Base-by-base conservation (phyloP, 805 yeast species). In the Nakazawaea ernobii region DNA sequence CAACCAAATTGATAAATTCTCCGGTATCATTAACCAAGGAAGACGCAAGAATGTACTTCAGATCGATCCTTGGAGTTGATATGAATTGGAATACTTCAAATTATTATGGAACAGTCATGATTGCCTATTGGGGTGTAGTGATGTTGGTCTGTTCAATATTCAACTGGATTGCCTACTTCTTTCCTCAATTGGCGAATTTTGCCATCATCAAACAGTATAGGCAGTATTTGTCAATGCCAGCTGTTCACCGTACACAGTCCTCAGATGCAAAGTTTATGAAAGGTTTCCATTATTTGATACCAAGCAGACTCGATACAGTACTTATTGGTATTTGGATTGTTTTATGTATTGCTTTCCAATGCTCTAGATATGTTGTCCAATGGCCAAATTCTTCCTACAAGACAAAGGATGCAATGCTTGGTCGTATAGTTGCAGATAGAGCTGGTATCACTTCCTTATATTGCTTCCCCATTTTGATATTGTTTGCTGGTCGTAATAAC, bases 401-500 rank as follows among this genome's bases (percentile, higher is more conserved):
- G 2, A 15, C 30, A 28, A 15, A 27, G 27, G 30, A 24, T 14
- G 46, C 55, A 11, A 68, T 56, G 48, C 42, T 51, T n/a, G 49
- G 61, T 4, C 58, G 69, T 54, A 71, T 69, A 45, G 50, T 61
- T 44, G 79, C 75, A 29, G 79, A 79, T 53, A 67, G 87, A 56
- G 55, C 80, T 1, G 85, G 81, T 2, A 70, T 81, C 30, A 57
- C 79, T 38, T 60, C 71, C 1, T 68, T 72, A n/a, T 60, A 73
- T 63, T 63, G 68, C 51, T 40, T 72, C 39, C 87, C 88, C 3
- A 58, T 79, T 36, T 53, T 81, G 42, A 66, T 79, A 28, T 60
- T 80, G 42, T 79, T 82, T 57, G 81, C 86, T 2, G 79, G 84
- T 38, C 65, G 86, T 55, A 82, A 82, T 61, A 82, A 82, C 56